A percentile compares a stretch with the other conserved stretches of the same genome.
Evolutionary conservation across 768 basidiomycete species (phyloP).

Genomic region (Kwoniella europaea): DNA sequence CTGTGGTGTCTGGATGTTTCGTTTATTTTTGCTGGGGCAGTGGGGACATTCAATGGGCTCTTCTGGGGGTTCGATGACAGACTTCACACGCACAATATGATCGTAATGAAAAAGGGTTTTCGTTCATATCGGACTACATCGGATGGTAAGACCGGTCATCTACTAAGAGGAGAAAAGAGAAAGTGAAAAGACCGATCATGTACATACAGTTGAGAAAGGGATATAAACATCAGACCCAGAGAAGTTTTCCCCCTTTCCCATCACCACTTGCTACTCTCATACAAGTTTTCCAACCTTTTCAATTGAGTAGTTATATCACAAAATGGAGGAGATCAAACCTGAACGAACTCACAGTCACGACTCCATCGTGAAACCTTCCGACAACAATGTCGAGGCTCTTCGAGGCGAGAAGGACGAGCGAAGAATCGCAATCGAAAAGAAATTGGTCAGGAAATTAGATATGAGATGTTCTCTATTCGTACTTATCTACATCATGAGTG

Average conservation of each 20-base stretch:
- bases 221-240: slow-evolving; percentile 3
- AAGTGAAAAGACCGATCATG: neutral
- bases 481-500: slow-evolving; percentile 53
- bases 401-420: slow-evolving; percentile 14
- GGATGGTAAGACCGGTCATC: neutral
- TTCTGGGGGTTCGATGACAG: no score
- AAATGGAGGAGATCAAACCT: slow-evolving; percentile 12
- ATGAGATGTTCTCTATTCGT: slow-evolving; percentile 47
- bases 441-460: slow-evolving; percentile 52
- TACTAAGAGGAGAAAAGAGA: neutral
- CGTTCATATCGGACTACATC: neutral
- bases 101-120: neutral
- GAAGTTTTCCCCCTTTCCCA: neutral
- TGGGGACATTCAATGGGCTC: neutral
- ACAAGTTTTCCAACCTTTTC: neutral
- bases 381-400: slow-evolving; percentile 2
- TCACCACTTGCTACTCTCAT: neutral
- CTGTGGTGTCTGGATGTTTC: neutral
- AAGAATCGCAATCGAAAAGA: slow-evolving; percentile 23
- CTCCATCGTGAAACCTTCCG: slow-evolving; percentile 11
- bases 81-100: neutral
- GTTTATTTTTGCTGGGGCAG: neutral
- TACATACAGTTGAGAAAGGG: neutral
- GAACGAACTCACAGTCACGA: slow-evolving; percentile 7
- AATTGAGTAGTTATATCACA: neutral